phyloP scores from a whole-genome alignment of 768 basidiomycete genomes.

The Auricularia sp. region DNA sequence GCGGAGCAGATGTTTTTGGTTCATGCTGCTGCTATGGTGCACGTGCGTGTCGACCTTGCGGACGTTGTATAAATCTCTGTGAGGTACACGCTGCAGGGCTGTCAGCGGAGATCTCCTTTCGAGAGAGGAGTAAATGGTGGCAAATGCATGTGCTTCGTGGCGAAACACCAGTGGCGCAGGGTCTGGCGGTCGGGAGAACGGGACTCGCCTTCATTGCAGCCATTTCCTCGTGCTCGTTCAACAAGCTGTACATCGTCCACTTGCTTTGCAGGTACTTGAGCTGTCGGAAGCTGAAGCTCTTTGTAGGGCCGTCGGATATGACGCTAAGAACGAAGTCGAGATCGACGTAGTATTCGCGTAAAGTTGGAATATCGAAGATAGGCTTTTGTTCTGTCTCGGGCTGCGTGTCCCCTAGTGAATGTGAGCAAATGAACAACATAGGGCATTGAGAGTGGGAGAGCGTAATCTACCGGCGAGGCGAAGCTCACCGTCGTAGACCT shows the following conservation, averaged over 20 bases:
- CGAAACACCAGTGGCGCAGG: background rate
- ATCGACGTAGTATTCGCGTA: slow-evolving; percentile 93
- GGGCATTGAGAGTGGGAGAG: background rate
- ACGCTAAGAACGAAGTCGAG: slow-evolving; percentile 85
- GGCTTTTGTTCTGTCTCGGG: slow-evolving; percentile 36
- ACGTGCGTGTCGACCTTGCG: slow-evolving; percentile 99
- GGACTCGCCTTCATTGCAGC: slow-evolving; percentile 89
- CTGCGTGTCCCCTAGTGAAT: too few relatives aligned
- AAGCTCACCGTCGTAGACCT: slow-evolving; percentile 46
- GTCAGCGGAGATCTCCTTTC: too few relatives aligned
- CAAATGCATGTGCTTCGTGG: too few relatives aligned
- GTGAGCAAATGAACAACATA: background rate
- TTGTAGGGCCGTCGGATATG: slow-evolving; percentile 91
- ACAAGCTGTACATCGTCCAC: slow-evolving; percentile 82
- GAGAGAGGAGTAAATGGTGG: too few relatives aligned
- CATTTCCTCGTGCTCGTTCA: slow-evolving; percentile 90
- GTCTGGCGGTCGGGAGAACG: background rate
- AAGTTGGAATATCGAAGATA: slow-evolving; percentile 66
- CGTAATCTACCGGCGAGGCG: background rate
- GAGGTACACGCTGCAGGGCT: slow-evolving; percentile 53
- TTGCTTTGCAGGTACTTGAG: slow-evolving; percentile 88
- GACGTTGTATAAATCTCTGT: slow-evolving; percentile 95
- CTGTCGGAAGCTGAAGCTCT: slow-evolving; percentile 87
- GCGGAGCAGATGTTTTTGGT: slow-evolving; percentile 94
- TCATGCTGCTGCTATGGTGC: slow-evolving; percentile 98